These are phyloP conservation scores for Maudiozyma serrabonitensis DNA, from an alignment of 805 yeast species.

Conservation along the genomic window DNA sequence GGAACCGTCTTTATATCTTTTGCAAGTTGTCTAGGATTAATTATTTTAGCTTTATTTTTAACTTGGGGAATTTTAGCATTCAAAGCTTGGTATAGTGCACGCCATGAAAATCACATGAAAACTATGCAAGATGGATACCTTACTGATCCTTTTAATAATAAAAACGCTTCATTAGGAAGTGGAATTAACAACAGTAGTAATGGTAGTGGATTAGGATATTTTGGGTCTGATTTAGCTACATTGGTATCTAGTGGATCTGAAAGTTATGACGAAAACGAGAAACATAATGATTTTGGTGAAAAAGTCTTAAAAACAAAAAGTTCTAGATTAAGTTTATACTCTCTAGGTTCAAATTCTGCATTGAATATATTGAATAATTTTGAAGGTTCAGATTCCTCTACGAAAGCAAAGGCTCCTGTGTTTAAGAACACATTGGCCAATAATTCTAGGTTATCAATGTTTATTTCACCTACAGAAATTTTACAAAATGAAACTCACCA, in stretches of 20 bases:
- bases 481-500: conserved; percentile 15
- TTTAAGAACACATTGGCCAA: neutral
- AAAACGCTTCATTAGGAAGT: neutral
- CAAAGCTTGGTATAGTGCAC: conserved; percentile 22
- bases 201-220: neutral
- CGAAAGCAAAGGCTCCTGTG: neutral
- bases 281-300: conserved; percentile 19
- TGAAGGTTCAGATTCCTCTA: neutral
- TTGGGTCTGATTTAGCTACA: neutral
- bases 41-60: conserved; percentile 26
- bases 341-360: conserved; percentile 26
- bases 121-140: conserved; percentile 12
- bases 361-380: conserved; percentile 18
- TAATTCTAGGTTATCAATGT: conserved; percentile 34
- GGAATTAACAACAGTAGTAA: neutral
- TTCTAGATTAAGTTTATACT: conserved; percentile 22
- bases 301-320: conserved; percentile 14
- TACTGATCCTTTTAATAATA: conserved; percentile 13
- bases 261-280: conserved; percentile 16
- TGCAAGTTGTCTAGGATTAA: conserved; percentile 55
- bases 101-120: conserved; percentile 19
- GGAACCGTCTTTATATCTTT: conserved; percentile 76
- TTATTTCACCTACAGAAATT: conserved; percentile 43
- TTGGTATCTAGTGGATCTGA: conserved; percentile 17
- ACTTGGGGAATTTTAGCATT: conserved; percentile 18